Percentiles rank a stretch among this genome's conserved stretches.
phyloP scores from a whole-genome alignment of 805 yeast genomes.

The Hagleromyces aurorensis region DNA sequence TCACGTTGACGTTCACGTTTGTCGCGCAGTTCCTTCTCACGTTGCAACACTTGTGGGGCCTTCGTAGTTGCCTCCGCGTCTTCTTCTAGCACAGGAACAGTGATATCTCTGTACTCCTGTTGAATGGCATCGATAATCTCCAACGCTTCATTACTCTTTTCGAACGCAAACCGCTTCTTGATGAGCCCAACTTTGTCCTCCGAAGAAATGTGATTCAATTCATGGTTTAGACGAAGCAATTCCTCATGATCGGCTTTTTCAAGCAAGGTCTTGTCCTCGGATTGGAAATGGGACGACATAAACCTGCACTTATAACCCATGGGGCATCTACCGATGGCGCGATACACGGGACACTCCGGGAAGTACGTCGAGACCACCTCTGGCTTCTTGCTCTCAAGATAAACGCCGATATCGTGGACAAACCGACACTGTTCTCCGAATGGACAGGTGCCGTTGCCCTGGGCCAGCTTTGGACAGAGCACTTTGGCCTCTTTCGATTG shows the following conservation, averaged over 20 bases:
- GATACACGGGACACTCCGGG: conserved; percentile 67
- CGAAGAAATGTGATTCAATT: conserved; percentile 52
- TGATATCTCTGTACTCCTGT: conserved; percentile 30
- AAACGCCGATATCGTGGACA: conserved; percentile 65
- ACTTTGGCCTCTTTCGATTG: conserved; percentile 58
- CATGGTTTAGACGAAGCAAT: conserved; percentile 35
- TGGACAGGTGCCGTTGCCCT: conserved; percentile 49
- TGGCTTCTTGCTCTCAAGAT: conserved; percentile 54
- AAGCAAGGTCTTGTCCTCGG: conserved; percentile 36
- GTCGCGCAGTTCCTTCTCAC: conserved; percentile 28
- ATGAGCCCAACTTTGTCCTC: conserved; percentile 32
- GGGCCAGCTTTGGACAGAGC: conserved; percentile 53
- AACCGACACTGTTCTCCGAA: conserved; percentile 71
- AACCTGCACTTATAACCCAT: conserved; percentile 90
- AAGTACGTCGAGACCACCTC: conserved; percentile 54
- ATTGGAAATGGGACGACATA: conserved; percentile 61
- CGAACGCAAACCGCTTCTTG: conserved; percentile 52
- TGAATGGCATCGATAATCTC: conserved; percentile 56
- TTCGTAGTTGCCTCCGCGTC: conserved; percentile 17
- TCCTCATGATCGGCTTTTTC: conserved; percentile 36
- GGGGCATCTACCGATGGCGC: conserved; percentile 82
- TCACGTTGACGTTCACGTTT: conserved; percentile 28
- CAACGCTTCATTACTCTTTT: conserved; percentile 47
- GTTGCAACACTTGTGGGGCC: conserved; percentile 24
- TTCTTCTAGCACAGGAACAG: conserved; percentile 26